Evolutionary conservation across 1,139 yeast genomes (phyloP).

Genomic region (Hansenula sp.): DNA sequence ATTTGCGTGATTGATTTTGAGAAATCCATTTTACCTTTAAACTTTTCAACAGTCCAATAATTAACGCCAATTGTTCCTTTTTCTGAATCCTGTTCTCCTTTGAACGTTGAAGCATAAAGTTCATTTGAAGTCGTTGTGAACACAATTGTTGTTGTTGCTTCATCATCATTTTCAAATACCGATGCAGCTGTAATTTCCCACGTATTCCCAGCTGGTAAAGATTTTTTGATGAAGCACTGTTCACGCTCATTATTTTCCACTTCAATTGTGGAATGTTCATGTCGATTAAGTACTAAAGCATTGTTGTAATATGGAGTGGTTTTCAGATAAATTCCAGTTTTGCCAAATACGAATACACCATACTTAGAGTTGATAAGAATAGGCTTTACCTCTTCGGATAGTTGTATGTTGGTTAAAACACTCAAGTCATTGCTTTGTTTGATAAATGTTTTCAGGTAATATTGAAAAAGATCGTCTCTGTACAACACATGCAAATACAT

Average conservation of each 20-base stretch:
- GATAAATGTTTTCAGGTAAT: slow-evolving; percentile 3
- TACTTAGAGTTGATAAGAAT: slow-evolving; percentile 2
- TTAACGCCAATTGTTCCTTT: neutral
- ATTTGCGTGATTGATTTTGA: neutral
- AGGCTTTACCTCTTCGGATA: slow-evolving; percentile 9
- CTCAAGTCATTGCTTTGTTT: neutral
- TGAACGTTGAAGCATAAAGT: slow-evolving; percentile 7
- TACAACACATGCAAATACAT: slow-evolving; percentile 9
- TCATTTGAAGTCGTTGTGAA: slow-evolving; percentile 9
- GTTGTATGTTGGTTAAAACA: neutral
- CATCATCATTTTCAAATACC: neutral
- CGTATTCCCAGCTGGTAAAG: neutral
- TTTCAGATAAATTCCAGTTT: slow-evolving; percentile 10
- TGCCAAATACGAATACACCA: slow-evolving; percentile 14
- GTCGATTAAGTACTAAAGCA: neutral
- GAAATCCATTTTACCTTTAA: neutral
- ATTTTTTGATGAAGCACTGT: neutral
- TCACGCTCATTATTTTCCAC: neutral
- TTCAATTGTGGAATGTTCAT: neutral
- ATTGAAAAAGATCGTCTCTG: slow-evolving; percentile 17
- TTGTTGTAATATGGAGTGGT: neutral
- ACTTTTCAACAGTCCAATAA: neutral
- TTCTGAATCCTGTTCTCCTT: slow-evolving; percentile 4
- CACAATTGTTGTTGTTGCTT: slow-evolving; percentile 4
- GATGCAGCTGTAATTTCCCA: slow-evolving; percentile 12